These are phyloP conservation scores for Cordyceps cateniannulata DNA, from an alignment of 2,329 filamentous ascomycete species.

Conservation along the genomic window DNA sequence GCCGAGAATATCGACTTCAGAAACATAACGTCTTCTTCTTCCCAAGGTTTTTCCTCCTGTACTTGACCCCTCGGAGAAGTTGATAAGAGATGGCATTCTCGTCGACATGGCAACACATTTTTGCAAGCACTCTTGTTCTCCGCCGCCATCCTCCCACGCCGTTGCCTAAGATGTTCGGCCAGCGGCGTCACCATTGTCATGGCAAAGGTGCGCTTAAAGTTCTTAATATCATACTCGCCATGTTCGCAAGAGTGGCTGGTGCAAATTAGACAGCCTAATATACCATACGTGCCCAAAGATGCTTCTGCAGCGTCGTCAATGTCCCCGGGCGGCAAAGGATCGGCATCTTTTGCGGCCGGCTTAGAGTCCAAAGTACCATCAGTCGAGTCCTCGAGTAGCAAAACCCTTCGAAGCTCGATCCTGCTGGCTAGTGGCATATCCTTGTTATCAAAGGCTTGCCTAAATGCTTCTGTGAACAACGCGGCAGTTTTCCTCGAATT, in stretches of 20 bases:
- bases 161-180: background rate
- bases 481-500: constrained; percentile 36
- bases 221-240: constrained; percentile 50
- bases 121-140: background rate
- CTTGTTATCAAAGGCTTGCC: constrained; percentile 43
- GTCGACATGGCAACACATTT: background rate
- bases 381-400: constrained; percentile 46
- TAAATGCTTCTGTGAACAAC: constrained; percentile 51
- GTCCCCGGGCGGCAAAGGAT: constrained; percentile 26
- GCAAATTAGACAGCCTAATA: constrained; percentile 53
- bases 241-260: constrained; percentile 56
- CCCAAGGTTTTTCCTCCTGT: constrained; percentile 29
- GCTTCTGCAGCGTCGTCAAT: constrained; percentile 38
- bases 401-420: constrained; percentile 45
- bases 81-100: background rate
- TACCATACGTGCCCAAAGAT: constrained; percentile 47
- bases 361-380: constrained; percentile 49
- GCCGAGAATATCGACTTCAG: constrained; percentile 42
- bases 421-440: constrained; percentile 26
- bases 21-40: constrained; percentile 40
- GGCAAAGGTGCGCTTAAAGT: constrained; percentile 47
- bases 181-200: constrained; percentile 21
- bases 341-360: constrained; percentile 42
- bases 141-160: background rate
- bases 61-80: background rate